These are phyloP conservation scores for Nepenthes gracilis DNA, from an alignment of 148 eudicot species.

Conservation along the genomic window DNA sequence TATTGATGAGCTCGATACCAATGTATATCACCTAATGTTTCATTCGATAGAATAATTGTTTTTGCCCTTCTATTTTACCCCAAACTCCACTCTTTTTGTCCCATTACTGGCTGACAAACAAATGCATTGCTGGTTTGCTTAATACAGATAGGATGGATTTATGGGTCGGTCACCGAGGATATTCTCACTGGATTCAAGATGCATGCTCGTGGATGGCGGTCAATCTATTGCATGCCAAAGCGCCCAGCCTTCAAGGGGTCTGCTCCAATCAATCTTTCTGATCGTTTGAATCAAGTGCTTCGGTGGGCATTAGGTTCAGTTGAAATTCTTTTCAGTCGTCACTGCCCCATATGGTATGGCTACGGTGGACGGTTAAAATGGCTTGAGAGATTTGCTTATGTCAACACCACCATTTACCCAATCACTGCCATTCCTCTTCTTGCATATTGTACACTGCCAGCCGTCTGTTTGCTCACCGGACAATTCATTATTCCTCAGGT, in stretches of 20 bases:
- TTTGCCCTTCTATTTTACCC: too few species aligned
- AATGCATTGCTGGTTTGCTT: background rate
- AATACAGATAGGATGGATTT: slow-evolving; percentile 76
- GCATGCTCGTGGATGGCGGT: slow-evolving; percentile 77
- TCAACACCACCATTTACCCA: slow-evolving; percentile 61
- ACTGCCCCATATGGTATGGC: slow-evolving; percentile 76
- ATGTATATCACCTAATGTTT: too few species aligned
- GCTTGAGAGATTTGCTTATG: slow-evolving; percentile 61
- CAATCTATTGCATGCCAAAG: slow-evolving; percentile 66
- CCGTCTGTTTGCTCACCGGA: slow-evolving; percentile 63
- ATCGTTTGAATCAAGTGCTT: slow-evolving; percentile 72
- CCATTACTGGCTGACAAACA: background rate
- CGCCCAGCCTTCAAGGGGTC: slow-evolving; percentile 76
- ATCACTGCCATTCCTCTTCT: slow-evolving; percentile 60
- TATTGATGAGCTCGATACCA: too few species aligned
- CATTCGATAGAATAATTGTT: too few species aligned
- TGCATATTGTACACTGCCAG: slow-evolving; percentile 64
- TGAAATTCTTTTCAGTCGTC: slow-evolving; percentile 69
- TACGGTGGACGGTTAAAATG: slow-evolving; percentile 47
- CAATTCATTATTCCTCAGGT: slow-evolving; percentile 71
- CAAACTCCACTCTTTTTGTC: too few species aligned
- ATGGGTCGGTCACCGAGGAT: slow-evolving; percentile 79
- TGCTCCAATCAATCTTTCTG: slow-evolving; percentile 75
- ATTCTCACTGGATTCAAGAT: slow-evolving; percentile 77
- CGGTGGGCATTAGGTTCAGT: slow-evolving; percentile 77